Evolutionary conservation across 495 filamentous ascomycete genomes (phyloP).

Genomic region (Xylaria venustula): DNA sequence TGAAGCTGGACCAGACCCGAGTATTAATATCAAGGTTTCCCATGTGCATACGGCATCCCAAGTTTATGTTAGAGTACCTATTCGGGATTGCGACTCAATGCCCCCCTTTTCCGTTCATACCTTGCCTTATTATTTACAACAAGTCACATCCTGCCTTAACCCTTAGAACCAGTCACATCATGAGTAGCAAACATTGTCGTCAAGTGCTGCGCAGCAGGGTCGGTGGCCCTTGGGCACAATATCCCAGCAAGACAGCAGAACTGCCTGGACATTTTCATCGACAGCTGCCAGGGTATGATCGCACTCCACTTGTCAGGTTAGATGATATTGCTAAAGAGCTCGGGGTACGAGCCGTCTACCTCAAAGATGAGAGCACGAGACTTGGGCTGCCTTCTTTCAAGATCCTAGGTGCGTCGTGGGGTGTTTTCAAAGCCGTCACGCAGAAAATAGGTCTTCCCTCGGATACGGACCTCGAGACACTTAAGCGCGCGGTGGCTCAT

Average conservation of each 20-base stretch:
- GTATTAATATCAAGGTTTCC: too few relatives aligned
- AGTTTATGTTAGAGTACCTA: too few relatives aligned
- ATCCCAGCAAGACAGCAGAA: not conserved
- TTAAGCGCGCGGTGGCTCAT: constrained; percentile 31
- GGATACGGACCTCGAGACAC: constrained; percentile 18
- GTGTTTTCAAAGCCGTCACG: constrained; percentile 54
- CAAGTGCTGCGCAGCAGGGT: too few relatives aligned
- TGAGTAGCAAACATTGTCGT: not conserved
- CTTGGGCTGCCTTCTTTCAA: constrained; percentile 73
- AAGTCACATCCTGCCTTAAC: too few relatives aligned
- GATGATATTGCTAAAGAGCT: constrained; percentile 55
- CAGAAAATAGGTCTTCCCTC: constrained; percentile 38
- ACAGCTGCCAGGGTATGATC: constrained; percentile 48
- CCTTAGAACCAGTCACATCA: not conserved
- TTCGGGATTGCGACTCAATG: too few relatives aligned
- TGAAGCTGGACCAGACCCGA: too few relatives aligned
- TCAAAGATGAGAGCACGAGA: constrained; percentile 60
- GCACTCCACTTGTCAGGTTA: constrained; percentile 51
- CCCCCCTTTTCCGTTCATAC: too few relatives aligned
- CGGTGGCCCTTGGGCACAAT: too few relatives aligned
- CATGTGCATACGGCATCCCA: too few relatives aligned
- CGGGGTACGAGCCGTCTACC: constrained; percentile 50
- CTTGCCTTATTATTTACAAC: too few relatives aligned
- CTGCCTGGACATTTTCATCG: constrained; percentile 43
- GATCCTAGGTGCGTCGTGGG: constrained; percentile 76